Evolutionary conservation across 2,329 filamentous ascomycete genomes (phyloP), one percentile per base, ranked within the genome.

Genomic region (Hirsutella thompsonii): DNA sequence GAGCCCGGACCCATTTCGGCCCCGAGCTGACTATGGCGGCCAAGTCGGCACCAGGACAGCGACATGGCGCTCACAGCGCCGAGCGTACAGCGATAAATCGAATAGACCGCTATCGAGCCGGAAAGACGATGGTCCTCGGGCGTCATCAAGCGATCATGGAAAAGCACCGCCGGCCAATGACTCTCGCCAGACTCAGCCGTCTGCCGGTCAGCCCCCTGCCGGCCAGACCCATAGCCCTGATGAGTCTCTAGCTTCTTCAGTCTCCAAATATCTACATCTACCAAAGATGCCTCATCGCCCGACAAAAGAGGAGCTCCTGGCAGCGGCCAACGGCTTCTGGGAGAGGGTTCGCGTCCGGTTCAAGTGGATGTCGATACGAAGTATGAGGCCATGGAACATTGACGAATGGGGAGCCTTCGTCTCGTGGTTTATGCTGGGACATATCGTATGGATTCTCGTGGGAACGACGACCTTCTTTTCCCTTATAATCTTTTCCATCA

Each of bases 401-500:
- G 92, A 98, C 59, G 92, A 98, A 64, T 95, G 94, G 69, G 85
- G 88, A 36, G 92, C 92, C 4, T 90, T 98, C 47, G 78, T 72
- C 40, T 96, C 92, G 2, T 96, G 90, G 90, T 83, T 98, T 47
- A 74, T 96, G 46, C 72, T 95, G 41, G 92, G 90, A 0, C 92
- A 98, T 60, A 69, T 98, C 8, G 75, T 94, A 10, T 98, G 92
- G 92, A 77, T 98, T 51, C 73, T 96, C n/a, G 73, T 96, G 23
- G 92, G 92, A 41, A 98, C 92, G 1, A 98, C 92, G 0, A 96
- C 92, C 0, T 98, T 98, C 61, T 88, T 96, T 60, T 95, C 90
- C 5, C 67, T 96, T 42, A 65, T 90, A 16, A 94, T 98, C 41
- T 76, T 94, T 49, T 77, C 85, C 8, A 86, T 96, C 54, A 98